Conservation (phyloP, 1,284 basidiomycete genomes). For the Sphagnurus paluster region DNA sequence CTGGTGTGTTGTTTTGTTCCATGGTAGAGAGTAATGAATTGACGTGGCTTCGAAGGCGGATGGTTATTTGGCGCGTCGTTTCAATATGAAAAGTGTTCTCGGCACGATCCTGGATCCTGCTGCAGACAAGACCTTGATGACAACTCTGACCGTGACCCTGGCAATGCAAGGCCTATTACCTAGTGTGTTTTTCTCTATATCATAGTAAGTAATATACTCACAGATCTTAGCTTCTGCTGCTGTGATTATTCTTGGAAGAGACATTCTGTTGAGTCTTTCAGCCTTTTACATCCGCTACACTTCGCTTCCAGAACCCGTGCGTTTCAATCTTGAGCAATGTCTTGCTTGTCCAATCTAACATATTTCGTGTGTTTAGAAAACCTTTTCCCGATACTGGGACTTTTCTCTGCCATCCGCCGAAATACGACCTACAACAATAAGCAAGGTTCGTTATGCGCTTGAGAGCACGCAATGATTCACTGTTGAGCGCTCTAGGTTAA, state of each 20-base stretch:
- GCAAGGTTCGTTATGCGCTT: constrained; percentile 78
- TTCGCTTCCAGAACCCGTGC: constrained; percentile 83
- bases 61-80: constrained; percentile 87
- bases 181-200: constrained; percentile 44
- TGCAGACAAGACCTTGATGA: constrained; percentile 96
- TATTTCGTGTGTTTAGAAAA: constrained; percentile 62
- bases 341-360: neutral
- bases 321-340: constrained; percentile 26
- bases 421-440: constrained; percentile 87
- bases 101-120: constrained; percentile 96
- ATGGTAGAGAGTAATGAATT: constrained; percentile 5
- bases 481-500: no score
- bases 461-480: no score
- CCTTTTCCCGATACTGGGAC: constrained; percentile 90
- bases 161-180: constrained; percentile 85
- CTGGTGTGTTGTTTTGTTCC: constrained; percentile 56
- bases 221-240: constrained; percentile 73
- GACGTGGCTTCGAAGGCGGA: constrained; percentile 64
- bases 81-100: constrained; percentile 84
- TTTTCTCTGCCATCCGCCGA: constrained; percentile 93
- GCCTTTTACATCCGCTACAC: constrained; percentile 96
- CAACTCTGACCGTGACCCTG: constrained; percentile 88
- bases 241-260: constrained; percentile 85
- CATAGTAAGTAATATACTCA: constrained; percentile 4
- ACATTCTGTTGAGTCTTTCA: constrained; percentile 83